phyloP scores from a whole-genome alignment of 495 filamentous ascomycete species.

The Trichocladium uniseriatum region DNA sequence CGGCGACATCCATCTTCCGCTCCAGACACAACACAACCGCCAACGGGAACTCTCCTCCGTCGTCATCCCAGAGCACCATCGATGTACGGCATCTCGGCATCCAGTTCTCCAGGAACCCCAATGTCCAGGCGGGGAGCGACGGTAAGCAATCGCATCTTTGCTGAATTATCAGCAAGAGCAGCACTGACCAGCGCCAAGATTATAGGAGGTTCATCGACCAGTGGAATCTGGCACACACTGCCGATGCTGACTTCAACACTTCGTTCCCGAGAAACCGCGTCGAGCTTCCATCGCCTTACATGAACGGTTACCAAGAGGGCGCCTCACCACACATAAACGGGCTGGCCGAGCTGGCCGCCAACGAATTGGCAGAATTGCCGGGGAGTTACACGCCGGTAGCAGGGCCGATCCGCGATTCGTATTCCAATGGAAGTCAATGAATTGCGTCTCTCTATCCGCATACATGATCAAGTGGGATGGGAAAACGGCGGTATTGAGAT shows the following conservation, averaged over 20 bases:
- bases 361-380: background rate
- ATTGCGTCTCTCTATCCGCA: too few species aligned
- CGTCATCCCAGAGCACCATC: constrained; percentile 5
- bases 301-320: constrained; percentile 10
- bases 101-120: constrained; percentile 25
- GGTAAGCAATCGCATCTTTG: constrained; percentile 7
- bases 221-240: constrained; percentile 24
- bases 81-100: constrained; percentile 29
- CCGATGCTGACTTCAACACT: constrained; percentile 21
- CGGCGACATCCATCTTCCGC: constrained; percentile 24
- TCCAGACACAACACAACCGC: constrained; percentile 3
- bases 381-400: too few species aligned
- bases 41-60: constrained; percentile 5
- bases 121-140: constrained; percentile 15
- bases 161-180: background rate
- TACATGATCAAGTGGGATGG: too few species aligned
- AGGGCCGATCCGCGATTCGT: too few species aligned
- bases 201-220: constrained; percentile 23
- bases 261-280: constrained; percentile 22
- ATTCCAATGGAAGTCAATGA: too few species aligned
- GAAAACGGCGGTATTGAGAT: too few species aligned
- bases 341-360: constrained; percentile 17
- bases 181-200: constrained; percentile 17
- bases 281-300: constrained; percentile 24
- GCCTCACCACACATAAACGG: constrained; percentile 1